phyloP scores from a whole-genome alignment of 129 eudicot species.

The Rutidosis leptorrhynchoides region DNA sequence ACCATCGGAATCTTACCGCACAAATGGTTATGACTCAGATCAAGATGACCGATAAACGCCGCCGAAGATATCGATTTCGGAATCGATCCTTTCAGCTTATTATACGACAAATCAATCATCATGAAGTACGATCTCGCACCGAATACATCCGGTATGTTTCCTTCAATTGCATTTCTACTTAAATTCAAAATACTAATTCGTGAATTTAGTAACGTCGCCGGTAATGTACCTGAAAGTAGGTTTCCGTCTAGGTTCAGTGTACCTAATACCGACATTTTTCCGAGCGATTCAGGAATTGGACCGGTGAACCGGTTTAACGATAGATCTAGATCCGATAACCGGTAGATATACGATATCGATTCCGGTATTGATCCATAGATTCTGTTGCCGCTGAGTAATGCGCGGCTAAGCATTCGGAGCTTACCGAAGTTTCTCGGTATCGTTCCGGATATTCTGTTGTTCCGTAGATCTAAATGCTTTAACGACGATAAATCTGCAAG shows the following conservation, averaged over 20 bases:
- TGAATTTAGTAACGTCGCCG: slow-evolving; percentile 52
- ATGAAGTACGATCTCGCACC: slow-evolving; percentile 77
- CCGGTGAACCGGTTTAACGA: slow-evolving; percentile 67
- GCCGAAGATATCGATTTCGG: slow-evolving; percentile 73
- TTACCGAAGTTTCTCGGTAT: slow-evolving; percentile 65
- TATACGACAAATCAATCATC: slow-evolving; percentile 68
- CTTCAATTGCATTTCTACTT: slow-evolving; percentile 67
- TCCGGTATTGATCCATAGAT: slow-evolving; percentile 54
- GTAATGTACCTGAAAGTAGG: slow-evolving; percentile 53
- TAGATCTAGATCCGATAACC: slow-evolving; percentile 73
- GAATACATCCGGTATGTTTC: slow-evolving; percentile 71
- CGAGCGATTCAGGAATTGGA: slow-evolving; percentile 53
- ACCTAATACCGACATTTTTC: slow-evolving; percentile 72
- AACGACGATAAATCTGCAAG: slow-evolving; percentile 42
- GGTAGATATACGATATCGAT: slow-evolving; percentile 58
- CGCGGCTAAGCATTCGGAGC: slow-evolving; percentile 77
- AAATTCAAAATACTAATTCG: slow-evolving; percentile 59
- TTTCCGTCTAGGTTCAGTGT: slow-evolving; percentile 76
- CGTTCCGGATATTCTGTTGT: slow-evolving; percentile 51
- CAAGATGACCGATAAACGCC: slow-evolving; percentile 69
- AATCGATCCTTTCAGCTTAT: slow-evolving; percentile 54
- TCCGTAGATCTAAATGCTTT: slow-evolving; percentile 80
- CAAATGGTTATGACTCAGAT: slow-evolving; percentile 76
- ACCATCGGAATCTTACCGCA: slow-evolving; percentile 76
- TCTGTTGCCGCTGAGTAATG: slow-evolving; percentile 50